Base-by-base conservation (phyloP, 1,284 basidiomycete species). In the Trametes pubescens region DNA sequence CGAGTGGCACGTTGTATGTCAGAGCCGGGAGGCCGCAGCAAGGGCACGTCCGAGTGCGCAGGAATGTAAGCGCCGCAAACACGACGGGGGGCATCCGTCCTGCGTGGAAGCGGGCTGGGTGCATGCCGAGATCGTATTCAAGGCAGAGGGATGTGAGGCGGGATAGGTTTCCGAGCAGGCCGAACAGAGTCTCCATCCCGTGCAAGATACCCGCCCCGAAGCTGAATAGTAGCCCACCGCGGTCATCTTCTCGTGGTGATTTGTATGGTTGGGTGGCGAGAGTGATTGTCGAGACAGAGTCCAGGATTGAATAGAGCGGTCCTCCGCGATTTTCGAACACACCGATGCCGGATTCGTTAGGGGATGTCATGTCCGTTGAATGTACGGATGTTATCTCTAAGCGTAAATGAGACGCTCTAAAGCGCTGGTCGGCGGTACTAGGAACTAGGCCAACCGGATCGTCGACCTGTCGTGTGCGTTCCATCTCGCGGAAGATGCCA, bases 141-240 rank as follows among this genome's bases (percentile, higher is more conserved):
- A 54, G 52, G 52, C 43, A 38, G 22, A 54, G 52, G 52, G 26
- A 38, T 16, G 52, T 54, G 37, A 54, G 52, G 6, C 35, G 8
- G 16, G 40, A 16, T 7, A 24, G 22, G 9, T 10, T 3, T 21
- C 21, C 44, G 44, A 47, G 44, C 21, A 22, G 8, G 44, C 44
- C 11, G 11, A 47, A 21, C 21, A 43, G 13, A 7, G 16, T n/a
- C 40, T 43, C 44, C 21, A 21, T 47, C 9, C 7, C 21, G 3
- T 8, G 29, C 29, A 32, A 8, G 3, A 9, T 10, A 11, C 44
- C 24, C 44, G 9, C 2, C 4, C 4, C 11, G 11, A 18, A 14
- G 18, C 38, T 40, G 11, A n/a, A n/a, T n/a, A n/a, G n/a, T n/a
- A n/a, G n/a, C n/a, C n/a, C n/a, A n/a, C n/a, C n/a, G n/a, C n/a